Percentiles rank a stretch among this genome's conserved stretches.
Conservation (phyloP, 1,284 basidiomycete species). For the Sporisorium reilianum region DNA sequence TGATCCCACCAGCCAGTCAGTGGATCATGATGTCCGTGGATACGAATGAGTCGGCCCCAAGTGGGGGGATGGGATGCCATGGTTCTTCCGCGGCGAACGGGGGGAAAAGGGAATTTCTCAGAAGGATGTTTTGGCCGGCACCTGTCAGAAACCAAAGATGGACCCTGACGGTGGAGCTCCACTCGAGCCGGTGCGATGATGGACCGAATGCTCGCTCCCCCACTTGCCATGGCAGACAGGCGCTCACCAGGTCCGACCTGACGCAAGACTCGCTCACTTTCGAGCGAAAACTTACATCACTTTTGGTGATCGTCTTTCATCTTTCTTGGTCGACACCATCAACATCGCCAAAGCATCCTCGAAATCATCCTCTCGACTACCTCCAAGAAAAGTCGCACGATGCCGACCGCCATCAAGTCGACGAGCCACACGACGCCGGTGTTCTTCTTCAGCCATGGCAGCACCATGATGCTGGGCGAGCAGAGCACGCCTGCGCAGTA, state of each 20-base stretch:
- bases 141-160: no score
- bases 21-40: no score
- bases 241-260: no score
- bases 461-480: constrained; percentile 59
- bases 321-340: background rate
- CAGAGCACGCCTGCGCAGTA: constrained; percentile 51
- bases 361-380: no score
- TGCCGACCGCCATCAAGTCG: constrained; percentile 24
- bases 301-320: background rate
- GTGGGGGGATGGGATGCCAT: no score
- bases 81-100: background rate
- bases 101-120: background rate
- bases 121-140: background rate
- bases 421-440: constrained; percentile 24
- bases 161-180: constrained; percentile 4
- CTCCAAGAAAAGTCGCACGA: background rate
- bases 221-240: background rate
- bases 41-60: no score
- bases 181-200: constrained; percentile 1
- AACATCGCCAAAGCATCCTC: background rate
- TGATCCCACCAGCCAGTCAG: no score
- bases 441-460: constrained; percentile 55
- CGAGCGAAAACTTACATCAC: no score
- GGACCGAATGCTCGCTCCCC: constrained; percentile 1
- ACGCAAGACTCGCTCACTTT: no score